Percentiles rank a stretch among this genome's conserved stretches.
These are phyloP conservation scores for Rhinocladiella mackenziei DNA, from an alignment of 2,329 filamentous ascomycete species.

Conservation along the genomic window DNA sequence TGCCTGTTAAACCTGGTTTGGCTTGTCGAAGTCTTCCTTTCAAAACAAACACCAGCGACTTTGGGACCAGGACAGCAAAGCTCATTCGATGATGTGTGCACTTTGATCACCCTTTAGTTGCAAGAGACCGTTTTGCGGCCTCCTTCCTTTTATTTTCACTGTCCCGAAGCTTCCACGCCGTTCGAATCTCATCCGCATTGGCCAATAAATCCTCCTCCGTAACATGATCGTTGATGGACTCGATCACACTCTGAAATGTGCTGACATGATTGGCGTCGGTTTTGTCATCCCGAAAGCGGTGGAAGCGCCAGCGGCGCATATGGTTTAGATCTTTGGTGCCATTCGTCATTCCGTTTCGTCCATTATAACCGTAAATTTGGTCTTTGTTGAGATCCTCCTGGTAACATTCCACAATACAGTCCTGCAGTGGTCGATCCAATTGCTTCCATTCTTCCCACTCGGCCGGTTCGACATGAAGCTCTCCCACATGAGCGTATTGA, in stretches of 20 bases:
- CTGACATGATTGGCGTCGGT: conserved; percentile 80
- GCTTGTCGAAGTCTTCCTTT: no score
- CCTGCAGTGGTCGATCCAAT: conserved; percentile 70
- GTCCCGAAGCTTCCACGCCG: conserved; percentile 69
- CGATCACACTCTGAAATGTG: conserved; percentile 79
- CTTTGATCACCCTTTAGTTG: not conserved
- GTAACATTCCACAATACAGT: conserved; percentile 85
- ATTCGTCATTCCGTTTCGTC: conserved; percentile 7
- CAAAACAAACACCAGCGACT: no score
- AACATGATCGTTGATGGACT: conserved; percentile 83
- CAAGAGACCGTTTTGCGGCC: conserved; percentile 1
- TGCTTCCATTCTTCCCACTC: conserved; percentile 84
- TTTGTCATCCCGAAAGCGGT: conserved; percentile 91
- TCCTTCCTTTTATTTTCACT: conserved; percentile 18
- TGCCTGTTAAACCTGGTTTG: no score
- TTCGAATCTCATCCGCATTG: conserved; percentile 66
- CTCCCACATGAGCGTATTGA: conserved; percentile 62
- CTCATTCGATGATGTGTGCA: no score
- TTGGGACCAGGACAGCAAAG: no score
- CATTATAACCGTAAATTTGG: not conserved
- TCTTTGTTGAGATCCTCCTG: conserved; percentile 52
- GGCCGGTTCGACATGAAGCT: conserved; percentile 64
- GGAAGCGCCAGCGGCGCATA: conserved; percentile 65
- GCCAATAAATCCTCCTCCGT: conserved; percentile 74
- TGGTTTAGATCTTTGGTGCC: conserved; percentile 1